Base-by-base conservation (phyloP, 192 early-diverging fungal species). In the Coemansia sp. region DNA sequence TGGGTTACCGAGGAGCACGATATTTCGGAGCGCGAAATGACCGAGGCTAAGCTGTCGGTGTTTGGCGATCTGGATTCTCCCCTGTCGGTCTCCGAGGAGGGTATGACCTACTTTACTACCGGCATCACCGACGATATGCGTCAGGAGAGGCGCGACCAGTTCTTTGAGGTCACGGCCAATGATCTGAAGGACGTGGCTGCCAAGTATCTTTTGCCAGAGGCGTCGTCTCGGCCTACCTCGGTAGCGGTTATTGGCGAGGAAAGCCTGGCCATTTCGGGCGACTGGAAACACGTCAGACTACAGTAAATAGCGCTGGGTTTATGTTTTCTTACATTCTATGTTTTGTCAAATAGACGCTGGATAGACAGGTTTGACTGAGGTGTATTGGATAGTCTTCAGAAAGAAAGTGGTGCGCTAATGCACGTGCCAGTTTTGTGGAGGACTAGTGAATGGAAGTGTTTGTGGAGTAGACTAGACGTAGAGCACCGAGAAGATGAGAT, bases 11-110 rank as follows among this genome's bases (percentile, higher is more conserved):
- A 76, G 8, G 73, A 77, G 16, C 73, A 72, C 18, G 82, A 83
- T 13, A 26, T 83, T 36, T 59, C 64, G 8, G 73, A 80, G 5
- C 57, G 88, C 66, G 92, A 97, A 71, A 69, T 97, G 80, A 86
- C 85, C 33, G 95, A 98, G 77, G 94, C 95, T 20, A 98, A 98
- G 72, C 66, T 98, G 26, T 91, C 92, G 3, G 83, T 94, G 25
- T 94, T 98, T 82, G 89, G 92, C 48, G 68, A 83, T n/a, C 68
- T 96, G 36, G 95, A 98, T 79, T 65, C 87, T 1, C 96, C 96
- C 8, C 65, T 93, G 18, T 91, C 90, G 61, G 93, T 91, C 0
- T 84, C 88, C 28, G 86, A 89, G 41, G 95, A 98, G 80, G 94
- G 93, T 1, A 89, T 92, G 87, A 69, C 89, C n/a, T 82, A 86